Percentiles rank a stretch among this genome's conserved stretches.
These are phyloP conservation scores for Rhodotorula toruloides DNA, from an alignment of 768 basidiomycete genomes.

Conservation along the genomic window DNA sequence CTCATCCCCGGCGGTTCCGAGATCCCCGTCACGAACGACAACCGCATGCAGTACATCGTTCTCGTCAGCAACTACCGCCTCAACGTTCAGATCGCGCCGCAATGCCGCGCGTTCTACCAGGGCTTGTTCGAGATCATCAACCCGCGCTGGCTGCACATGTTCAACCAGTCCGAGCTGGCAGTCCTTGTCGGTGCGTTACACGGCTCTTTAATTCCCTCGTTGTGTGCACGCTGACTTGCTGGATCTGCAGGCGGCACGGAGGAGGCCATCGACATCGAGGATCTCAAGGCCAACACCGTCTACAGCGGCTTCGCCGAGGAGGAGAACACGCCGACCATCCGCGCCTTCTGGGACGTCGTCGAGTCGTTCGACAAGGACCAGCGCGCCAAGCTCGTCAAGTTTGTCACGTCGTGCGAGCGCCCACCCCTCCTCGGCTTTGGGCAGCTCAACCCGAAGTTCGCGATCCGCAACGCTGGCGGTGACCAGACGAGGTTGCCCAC, in stretches of 20 bases:
- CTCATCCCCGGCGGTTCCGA: slow-evolving; percentile 76
- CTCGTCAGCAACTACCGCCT: slow-evolving; percentile 82
- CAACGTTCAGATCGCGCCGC: slow-evolving; percentile 70
- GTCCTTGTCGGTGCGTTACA: slow-evolving; percentile 70
- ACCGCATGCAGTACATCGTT: slow-evolving; percentile 81
- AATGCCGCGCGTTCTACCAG: slow-evolving; percentile 62
- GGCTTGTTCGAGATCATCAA: slow-evolving; percentile 90
- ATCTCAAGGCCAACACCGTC: slow-evolving; percentile 67
- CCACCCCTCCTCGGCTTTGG: slow-evolving; percentile 84
- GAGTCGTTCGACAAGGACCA: slow-evolving; percentile 74
- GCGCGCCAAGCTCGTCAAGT: slow-evolving; percentile 68
- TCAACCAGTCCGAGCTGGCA: slow-evolving; percentile 84
- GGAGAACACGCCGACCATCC: slow-evolving; percentile 64
- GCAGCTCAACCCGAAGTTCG: slow-evolving; percentile 79
- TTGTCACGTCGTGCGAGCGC: slow-evolving; percentile 74
- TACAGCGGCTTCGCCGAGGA: slow-evolving; percentile 45
- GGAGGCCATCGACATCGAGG: slow-evolving; percentile 54
- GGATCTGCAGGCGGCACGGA: slow-evolving; percentile 39
- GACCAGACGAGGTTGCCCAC: slow-evolving; percentile 53
- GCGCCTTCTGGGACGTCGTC: slow-evolving; percentile 81
- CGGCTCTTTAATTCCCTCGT: neutral
- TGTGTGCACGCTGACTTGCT: neutral
- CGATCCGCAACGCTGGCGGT: slow-evolving; percentile 71
- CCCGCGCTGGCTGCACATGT: slow-evolving; percentile 89
- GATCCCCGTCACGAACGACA: slow-evolving; percentile 78